Evolutionary conservation across 306 rosid species (phyloP), one percentile per base, ranked within the genome.

Genomic region (Vigna unguiculata): DNA sequence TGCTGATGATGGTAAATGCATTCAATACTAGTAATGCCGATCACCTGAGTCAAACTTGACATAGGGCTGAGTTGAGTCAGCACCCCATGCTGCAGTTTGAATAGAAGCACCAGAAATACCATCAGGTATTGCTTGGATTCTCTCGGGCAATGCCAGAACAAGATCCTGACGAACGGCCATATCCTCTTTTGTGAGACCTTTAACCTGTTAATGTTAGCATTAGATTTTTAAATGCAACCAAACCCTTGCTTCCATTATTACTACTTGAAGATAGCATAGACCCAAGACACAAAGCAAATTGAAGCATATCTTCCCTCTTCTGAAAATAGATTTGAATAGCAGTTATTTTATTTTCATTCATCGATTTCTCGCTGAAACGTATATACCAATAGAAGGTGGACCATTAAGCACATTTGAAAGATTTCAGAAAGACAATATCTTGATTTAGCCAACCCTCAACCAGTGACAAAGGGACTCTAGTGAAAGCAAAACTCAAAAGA

Each of bases 111-210:
- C 15, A 10, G 85, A 32, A 54, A 82, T 66, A 36, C 98, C 97
- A 82, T 92, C 96, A 16, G 96, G 91, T 78, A 90, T 92, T 73
- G 88, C 91, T 82, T 88, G 83, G 71, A 95, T 95, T 86, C 93
- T 92, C 68, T 88, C 97, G 1, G 91, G 85, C 75, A 95, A 84
- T 80, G 74, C 85, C 77, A 81, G 51, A 79, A 89, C 92, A 45
- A 92, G 86, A 48, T 88, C 97, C 15, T 69, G 68, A 52, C 97
- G 91, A 52, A 82, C 17, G 62, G 79, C 91, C 9, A 80, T 73
- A 30, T 95, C 97, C 79, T 92, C 97, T 53, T 51, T 82, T 4
- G 97, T 75, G 9, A 92, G 74, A 61, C 96, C 99, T 76, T 92
- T 95, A 57, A 90, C 91, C 98, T 94, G 87, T 65, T 30, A 38